Evolutionary conservation across 352 stramenopile genomes (phyloP).

Genomic region (Globisporangium middletonii): DNA sequence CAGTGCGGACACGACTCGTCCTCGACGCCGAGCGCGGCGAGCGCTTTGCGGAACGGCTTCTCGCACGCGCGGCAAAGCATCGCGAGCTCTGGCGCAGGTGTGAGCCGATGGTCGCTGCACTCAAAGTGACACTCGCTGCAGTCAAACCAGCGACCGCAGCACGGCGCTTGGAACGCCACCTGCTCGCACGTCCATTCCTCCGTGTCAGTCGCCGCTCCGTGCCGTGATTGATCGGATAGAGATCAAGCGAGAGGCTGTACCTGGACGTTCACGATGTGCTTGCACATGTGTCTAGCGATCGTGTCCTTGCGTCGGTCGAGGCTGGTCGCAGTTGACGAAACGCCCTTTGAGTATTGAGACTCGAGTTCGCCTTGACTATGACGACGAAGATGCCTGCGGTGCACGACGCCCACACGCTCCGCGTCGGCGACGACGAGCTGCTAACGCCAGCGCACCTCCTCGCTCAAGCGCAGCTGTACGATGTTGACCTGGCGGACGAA

Average conservation of each 20-base stretch:
- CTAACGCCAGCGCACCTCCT: conserved; percentile 47
- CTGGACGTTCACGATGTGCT: conserved; percentile 33
- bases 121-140: conserved; percentile 75
- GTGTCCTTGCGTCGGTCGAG: neutral
- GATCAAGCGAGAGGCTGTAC: conserved; percentile 6
- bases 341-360: too few species aligned
- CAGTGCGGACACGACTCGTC: conserved; percentile 68
- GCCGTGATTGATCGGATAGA: too few species aligned
- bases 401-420: neutral
- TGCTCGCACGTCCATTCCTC: conserved; percentile 7
- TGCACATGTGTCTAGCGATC: conserved; percentile 19
- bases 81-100: conserved; percentile 36
- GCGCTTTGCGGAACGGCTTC: conserved; percentile 57
- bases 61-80: conserved; percentile 68
- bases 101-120: conserved; percentile 46
- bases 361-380: neutral
- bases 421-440: neutral
- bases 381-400: neutral
- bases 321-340: neutral
- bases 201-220: neutral
- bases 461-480: conserved; percentile 26
- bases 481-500: conserved; percentile 39
- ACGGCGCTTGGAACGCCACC: conserved; percentile 61
- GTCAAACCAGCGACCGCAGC: conserved; percentile 75
- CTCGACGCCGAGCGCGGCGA: conserved; percentile 38